phyloP scores from a whole-genome alignment of 1,284 basidiomycete species.

The Binderoboletus segoi region DNA sequence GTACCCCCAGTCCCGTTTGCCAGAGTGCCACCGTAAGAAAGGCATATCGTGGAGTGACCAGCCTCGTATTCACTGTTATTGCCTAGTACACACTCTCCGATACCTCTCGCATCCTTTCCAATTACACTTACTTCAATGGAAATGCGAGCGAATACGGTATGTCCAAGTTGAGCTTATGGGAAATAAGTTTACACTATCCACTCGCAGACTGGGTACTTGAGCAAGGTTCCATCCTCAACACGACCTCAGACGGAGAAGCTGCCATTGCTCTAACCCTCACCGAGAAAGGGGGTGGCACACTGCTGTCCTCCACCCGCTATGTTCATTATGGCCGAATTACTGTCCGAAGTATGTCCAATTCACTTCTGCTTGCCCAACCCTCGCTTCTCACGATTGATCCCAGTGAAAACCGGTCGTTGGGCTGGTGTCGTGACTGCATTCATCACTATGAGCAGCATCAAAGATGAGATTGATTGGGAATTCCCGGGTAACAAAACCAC shows the following conservation, averaged over 20 bases:
- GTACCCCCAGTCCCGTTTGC: conserved; percentile 74
- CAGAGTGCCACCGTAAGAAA: conserved; percentile 55
- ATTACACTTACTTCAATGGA: conserved; percentile 68
- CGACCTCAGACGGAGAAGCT: conserved; percentile 63
- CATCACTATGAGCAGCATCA: conserved; percentile 83
- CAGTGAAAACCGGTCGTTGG: conserved; percentile 74
- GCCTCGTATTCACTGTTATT: conserved; percentile 1
- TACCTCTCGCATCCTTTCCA: conserved; percentile 66
- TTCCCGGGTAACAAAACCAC: conserved; percentile 65
- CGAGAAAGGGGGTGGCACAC: conserved; percentile 70
- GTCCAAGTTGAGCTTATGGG: not conserved
- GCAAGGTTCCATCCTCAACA: conserved; percentile 65
- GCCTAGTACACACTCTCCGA: conserved; percentile 64
- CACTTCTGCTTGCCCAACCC: not conserved
- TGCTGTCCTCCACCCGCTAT: conserved; percentile 78
- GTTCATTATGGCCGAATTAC: conserved; percentile 81
- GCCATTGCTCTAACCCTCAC: conserved; percentile 68
- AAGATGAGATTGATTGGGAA: conserved; percentile 89
- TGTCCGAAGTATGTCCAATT: conserved; percentile 52
- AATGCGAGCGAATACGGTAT: conserved; percentile 64
- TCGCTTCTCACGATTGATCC: conserved; percentile 22
- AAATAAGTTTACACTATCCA: not conserved
- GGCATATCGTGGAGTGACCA: not conserved
- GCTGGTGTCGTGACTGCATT: conserved; percentile 79
- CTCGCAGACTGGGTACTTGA: conserved; percentile 69